A percentile compares a stretch with the other conserved stretches of the same genome.
phyloP scores from a whole-genome alignment of 2,329 filamentous ascomycete genomes.

The Thelonectria blattea region DNA sequence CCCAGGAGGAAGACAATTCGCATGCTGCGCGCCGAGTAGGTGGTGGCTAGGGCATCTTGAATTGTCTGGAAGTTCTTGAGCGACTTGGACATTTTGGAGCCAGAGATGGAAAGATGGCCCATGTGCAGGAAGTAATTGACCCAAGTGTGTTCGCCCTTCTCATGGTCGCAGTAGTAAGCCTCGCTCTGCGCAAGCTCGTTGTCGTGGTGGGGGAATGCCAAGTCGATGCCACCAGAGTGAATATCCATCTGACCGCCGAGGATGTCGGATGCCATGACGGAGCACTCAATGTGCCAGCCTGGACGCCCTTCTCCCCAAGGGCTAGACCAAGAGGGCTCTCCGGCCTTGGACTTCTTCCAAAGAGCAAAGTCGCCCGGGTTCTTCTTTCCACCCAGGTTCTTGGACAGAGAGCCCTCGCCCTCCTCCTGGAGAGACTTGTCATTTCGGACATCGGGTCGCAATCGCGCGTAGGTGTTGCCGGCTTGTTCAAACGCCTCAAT shows the following conservation, averaged over 20 bases:
- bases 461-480: conserved; percentile 83
- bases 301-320: conserved; percentile 88
- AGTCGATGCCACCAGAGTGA: conserved; percentile 89
- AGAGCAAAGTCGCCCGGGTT: conserved; percentile 85
- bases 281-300: conserved; percentile 98
- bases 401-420: conserved; percentile 82
- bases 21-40: conserved; percentile 79
- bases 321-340: conserved; percentile 89
- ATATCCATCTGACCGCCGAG: conserved; percentile 87
- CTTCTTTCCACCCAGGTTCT: conserved; percentile 69
- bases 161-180: conserved; percentile 72
- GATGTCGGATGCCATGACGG: conserved; percentile 91
- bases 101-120: conserved; percentile 84
- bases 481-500: conserved; percentile 83
- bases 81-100: conserved; percentile 95
- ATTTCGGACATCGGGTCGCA: conserved; percentile 84
- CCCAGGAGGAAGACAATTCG: conserved; percentile 88
- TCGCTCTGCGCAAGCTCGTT: conserved; percentile 92
- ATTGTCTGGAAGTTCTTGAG: conserved; percentile 97
- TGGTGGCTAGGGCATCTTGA: conserved; percentile 73
- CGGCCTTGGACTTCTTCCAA: conserved; percentile 91
- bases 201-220: conserved; percentile 91
- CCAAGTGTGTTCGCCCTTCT: conserved; percentile 71
- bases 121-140: conserved; percentile 97
- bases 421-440: conserved; percentile 85